Percentiles rank a stretch among this genome's conserved stretches.
Conservation (phyloP, 2,329 filamentous ascomycete genomes). For the Xylaria hypoxylon region DNA sequence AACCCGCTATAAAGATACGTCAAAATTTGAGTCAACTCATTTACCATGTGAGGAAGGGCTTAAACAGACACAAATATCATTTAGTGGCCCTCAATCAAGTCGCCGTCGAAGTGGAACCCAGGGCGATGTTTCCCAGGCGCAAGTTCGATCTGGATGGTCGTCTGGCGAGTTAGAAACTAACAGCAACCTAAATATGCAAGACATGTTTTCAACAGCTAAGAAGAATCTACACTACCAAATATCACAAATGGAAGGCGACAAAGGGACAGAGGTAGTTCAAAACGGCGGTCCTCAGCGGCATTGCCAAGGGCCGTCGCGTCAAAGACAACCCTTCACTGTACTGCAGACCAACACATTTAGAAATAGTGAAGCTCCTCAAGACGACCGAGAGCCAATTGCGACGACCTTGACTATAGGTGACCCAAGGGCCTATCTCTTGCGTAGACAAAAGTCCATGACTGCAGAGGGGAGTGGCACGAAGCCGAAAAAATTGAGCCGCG, state of each 20-base stretch:
- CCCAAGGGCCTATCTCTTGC: conserved; percentile 51
- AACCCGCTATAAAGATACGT: background rate
- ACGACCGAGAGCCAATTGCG: conserved; percentile 44
- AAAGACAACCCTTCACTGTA: conserved; percentile 29
- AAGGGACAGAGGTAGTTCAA: background rate
- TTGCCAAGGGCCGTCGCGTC: conserved; percentile 14
- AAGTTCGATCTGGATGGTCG: background rate
- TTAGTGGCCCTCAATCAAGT: conserved; percentile 30
- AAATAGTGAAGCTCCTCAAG: conserved; percentile 18
- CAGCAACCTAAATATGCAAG: conserved; percentile 10
- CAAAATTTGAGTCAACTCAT: background rate
- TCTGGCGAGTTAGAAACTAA: background rate
- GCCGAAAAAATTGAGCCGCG: conserved; percentile 43
- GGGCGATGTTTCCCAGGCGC: background rate
- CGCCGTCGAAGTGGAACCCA: conserved; percentile 23
- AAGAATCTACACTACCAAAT: conserved; percentile 38
- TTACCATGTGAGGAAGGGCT: conserved; percentile 30
- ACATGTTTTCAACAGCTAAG: conserved; percentile 35
- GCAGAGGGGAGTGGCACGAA: conserved; percentile 33
- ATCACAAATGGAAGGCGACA: conserved; percentile 25
- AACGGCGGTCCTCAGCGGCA: background rate
- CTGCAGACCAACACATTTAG: conserved; percentile 27
- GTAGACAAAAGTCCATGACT: conserved; percentile 49
- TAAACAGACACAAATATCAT: conserved; percentile 47
- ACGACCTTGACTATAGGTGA: conserved; percentile 47